Base-by-base conservation (phyloP, 371 early-diverging fungal species). In the Mucor racemosus region DNA sequence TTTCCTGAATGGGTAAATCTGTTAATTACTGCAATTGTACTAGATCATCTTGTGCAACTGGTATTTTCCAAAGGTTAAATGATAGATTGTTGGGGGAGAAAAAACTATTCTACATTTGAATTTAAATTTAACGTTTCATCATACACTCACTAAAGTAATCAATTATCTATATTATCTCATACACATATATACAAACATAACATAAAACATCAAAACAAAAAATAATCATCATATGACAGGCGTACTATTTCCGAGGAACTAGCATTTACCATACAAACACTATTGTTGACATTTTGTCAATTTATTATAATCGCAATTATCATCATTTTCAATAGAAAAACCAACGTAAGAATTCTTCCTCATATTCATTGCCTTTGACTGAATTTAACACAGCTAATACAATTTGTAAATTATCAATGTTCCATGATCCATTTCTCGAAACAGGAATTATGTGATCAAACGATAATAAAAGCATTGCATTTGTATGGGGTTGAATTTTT, bases 391-490 rank as follows among this genome's bases (percentile, higher is more conserved):
- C 26, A 10, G 14, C 4, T 11, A 33, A 5, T n/a, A 58, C n/a
- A 1, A 57, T 38, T 38, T 60, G 62, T 8, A 67, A 6, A 39
- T 67, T 67, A 3, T 40, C 17, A 4, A 62, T 58, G 4, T 13
- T 46, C 7, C 21, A 55, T 4, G 33, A 14, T 0, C 62, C 62
- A 14, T 48, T 50, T 14, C 26, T 44, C 5, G 62, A 67, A 4
- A 62, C 14, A 36, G 67, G 67, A 3, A 42, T 33, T 5, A 58
- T 58, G 15, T 67, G 67, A 58, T 67, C 67, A 41, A 67, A 19
- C 6, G 62, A 34, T 15, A 66, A 21, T 35, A 21, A 26, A 41
- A 54, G 54, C 1, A 54, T 53, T 6, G 9, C 7, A 2, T 44
- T 44, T 44, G 13, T 5, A n/a, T 14, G 0, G 13, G 13, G 21